phyloP scores from a whole-genome alignment of 2,329 filamentous ascomycete species.

The Monosporascus sp. region DNA sequence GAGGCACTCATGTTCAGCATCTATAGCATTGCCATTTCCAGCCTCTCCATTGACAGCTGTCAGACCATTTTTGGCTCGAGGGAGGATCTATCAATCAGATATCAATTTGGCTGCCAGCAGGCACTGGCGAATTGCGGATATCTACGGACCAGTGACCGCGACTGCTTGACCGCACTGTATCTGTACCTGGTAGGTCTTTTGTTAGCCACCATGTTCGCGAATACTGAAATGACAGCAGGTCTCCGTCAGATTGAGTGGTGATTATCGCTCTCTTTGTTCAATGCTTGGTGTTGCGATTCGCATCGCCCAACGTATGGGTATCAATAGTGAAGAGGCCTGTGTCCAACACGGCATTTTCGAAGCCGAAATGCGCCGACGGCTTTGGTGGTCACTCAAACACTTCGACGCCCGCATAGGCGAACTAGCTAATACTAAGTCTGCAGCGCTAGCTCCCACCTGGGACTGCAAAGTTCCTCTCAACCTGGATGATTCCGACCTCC shows the following conservation, averaged over 20 bases:
- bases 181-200: conserved; percentile 47
- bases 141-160: conserved; percentile 43
- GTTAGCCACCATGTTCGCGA: too few relatives aligned
- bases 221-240: conserved; percentile 32
- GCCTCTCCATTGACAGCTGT: conserved; percentile 39
- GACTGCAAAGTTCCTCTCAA: conserved; percentile 40
- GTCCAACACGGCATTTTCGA: conserved; percentile 35
- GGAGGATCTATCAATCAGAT: conserved; percentile 34
- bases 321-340: conserved; percentile 41
- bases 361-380: conserved; percentile 53
- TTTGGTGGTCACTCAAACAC: conserved; percentile 57
- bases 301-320: conserved; percentile 51
- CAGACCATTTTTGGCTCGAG: conserved; percentile 35
- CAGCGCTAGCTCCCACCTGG: conserved; percentile 30
- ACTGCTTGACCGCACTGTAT: conserved; percentile 51
- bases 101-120: conserved; percentile 45
- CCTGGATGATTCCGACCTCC: conserved; percentile 41
- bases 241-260: conserved; percentile 35
- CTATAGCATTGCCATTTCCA: conserved; percentile 38
- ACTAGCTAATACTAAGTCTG: conserved; percentile 33
- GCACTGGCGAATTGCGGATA: conserved; percentile 48
- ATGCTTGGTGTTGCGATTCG: conserved; percentile 50
- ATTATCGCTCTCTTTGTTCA: conserved; percentile 46
- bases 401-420: conserved; percentile 55
- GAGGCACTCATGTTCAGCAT: conserved; percentile 55